Evolutionary conservation across 441 rosid genomes (phyloP), one percentile per base, ranked within the genome.

Genomic region (Aquilaria agallochum): DNA sequence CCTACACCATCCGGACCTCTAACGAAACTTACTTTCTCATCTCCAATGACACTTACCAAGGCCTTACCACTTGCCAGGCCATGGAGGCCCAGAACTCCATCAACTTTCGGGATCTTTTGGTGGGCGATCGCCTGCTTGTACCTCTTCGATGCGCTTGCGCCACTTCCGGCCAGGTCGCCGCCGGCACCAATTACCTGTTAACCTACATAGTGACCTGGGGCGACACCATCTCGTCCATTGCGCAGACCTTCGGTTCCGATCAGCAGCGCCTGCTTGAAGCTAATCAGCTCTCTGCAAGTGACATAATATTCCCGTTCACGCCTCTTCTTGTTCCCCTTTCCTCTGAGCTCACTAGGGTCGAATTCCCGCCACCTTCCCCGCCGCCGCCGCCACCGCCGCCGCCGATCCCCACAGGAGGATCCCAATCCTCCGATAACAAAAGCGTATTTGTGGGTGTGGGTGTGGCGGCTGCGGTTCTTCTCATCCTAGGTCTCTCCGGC

Each of bases 81-180:
- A 49, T 90, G 79, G 69, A 75, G 75, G 78, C 74, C 0, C 90
- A 89, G 57, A 94, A 94, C 46, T 60, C 72, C 11, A 76, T 67
- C 64, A 73, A 56, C 3, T 63, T 44, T 50, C 62, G 1, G 30
- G 33, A 63, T 31, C 72, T 90, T 31, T 0, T 14, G 2, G 58
- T 48, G 12, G 79, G 79, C 5, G 3, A 58, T 66, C 31, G 46
- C 5, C 78, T 88, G 27, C 58, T 63, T 3, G 88, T 79, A 49
- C 97, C 98, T 27, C 74, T 93, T 13, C 77, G 95, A 53, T 93
- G 98, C 55, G 97, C 95, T 42, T 93, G 97, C 32, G 97, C 98
- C 46, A 78, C 95, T 13, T 40, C 53, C 2, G 77, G 62, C 53
- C 98, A 94, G 71, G 64, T 66, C 27, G 69, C 82, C 60, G 68